Evolutionary conservation across 345 rosid genomes (phyloP).

Genomic region (Citrus mangshanensis): DNA sequence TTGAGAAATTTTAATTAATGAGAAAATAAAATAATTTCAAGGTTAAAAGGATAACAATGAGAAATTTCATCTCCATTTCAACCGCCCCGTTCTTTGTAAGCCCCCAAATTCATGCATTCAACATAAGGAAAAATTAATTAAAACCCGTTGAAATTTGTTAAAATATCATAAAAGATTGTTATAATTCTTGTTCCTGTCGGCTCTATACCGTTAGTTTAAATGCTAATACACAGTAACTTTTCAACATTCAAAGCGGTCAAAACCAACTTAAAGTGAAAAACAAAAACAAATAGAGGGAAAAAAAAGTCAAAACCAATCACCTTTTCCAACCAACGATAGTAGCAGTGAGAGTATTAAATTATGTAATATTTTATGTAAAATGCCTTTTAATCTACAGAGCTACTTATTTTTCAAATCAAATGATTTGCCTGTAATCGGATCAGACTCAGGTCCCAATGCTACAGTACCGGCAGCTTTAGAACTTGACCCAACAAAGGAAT

Average conservation of each 20-base stretch:
- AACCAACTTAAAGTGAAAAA: neutral
- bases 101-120: no score
- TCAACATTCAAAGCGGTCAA: neutral
- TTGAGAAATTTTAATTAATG: no score
- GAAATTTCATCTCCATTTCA: no score
- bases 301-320: no score
- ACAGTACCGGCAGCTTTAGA: neutral
- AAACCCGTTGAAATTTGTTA: neutral
- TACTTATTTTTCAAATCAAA: neutral
- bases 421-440: neutral
- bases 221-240: neutral
- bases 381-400: neutral
- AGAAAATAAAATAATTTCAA: no score
- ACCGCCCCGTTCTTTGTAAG: no score
- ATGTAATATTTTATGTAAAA: no score
- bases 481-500: neutral
- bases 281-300: no score
- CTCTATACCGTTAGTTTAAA: no score
- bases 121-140: neutral
- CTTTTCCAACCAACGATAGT: no score
- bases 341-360: no score
- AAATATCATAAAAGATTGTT: neutral
- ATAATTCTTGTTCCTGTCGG: neutral
- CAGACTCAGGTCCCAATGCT: neutral
- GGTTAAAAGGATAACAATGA: no score